Evolutionary conservation across 257 asterid genomes (phyloP), one percentile per base, ranked within the genome.

Genomic region (Lavandula angustifolia): DNA sequence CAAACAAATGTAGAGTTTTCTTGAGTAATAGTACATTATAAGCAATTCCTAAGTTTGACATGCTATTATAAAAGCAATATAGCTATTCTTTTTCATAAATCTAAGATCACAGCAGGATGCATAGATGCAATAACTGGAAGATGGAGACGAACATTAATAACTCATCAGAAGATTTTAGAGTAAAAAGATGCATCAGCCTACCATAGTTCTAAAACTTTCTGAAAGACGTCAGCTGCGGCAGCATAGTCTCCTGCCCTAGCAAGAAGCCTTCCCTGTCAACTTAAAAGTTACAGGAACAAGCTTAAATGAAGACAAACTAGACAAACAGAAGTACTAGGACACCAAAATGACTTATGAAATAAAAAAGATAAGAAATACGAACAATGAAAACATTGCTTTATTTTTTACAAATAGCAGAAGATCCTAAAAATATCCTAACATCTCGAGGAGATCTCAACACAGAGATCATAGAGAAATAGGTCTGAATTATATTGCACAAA

Each of bases 251-350:
- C 89, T 72, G 87, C 85, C 88, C 75, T 86, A 60, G 97, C 97
- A 78, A 86, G 98, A 82, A 94, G 98, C 80, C 85, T 84, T 75
- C 99, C 99, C 99, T 94, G 98, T 92, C 91, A 87, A 92, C 96
- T 92, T 92, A 81, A 71, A 60, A 87, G 89, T 84, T 82, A 81
- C 84, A 84, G 80, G 78, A 71, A 73, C 85, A 83, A 69, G 75
- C 81, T 86, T 76, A 76, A 76, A 64, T 27, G 71, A 68, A 72
- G 65, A 65, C 66, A 60, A 55, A 64, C 8, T 52, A 46, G 43
- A 68, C 73, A 22, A 22, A 22, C 27, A 22, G 27, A 22, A 22
- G 27, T 54, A 60, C 32, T n/a, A 34, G 58, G 48, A 47, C 18
- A 49, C 10, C 9, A 16, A 69, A 73, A 50, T 34, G 54, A 64